A percentile compares a stretch with the other conserved stretches of the same genome.
phyloP scores from a whole-genome alignment of 768 basidiomycete species.

The Kwoniella heveanensis region DNA sequence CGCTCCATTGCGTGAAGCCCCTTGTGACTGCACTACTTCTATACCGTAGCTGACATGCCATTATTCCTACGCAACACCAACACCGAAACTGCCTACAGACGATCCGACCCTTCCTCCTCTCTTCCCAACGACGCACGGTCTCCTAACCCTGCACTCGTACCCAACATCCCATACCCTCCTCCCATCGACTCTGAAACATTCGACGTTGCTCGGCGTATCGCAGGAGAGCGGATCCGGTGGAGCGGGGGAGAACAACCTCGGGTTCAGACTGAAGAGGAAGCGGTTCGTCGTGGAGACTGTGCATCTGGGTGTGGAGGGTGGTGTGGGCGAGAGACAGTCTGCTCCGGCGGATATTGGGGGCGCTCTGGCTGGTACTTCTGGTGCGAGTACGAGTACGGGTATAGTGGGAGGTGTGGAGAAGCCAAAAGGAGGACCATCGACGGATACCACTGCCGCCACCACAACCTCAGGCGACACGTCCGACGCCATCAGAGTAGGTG shows the following conservation, averaged over 20 bases:
- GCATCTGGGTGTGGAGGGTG: conserved; percentile 62
- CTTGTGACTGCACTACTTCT: too few relatives aligned
- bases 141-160: conserved; percentile 74
- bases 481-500: background rate
- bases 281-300: conserved; percentile 86
- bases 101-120: conserved; percentile 72
- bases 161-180: conserved; percentile 74
- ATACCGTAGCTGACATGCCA: too few relatives aligned
- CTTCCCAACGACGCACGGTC: conserved; percentile 84
- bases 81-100: conserved; percentile 59
- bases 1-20: too few relatives aligned
- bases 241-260: conserved; percentile 93
- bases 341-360: conserved; percentile 37
- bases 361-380: conserved; percentile 10
- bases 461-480: background rate
- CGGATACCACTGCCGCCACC: background rate
- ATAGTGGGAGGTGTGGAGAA: conserved; percentile 3
- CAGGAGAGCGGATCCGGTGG: conserved; percentile 59
- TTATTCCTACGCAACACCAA: too few relatives aligned
- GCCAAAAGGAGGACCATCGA: background rate
- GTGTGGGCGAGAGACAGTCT: conserved; percentile 54
- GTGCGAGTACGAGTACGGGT: background rate
- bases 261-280: conserved; percentile 88
- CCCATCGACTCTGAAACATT: conserved; percentile 78
- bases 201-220: conserved; percentile 74